Percentiles rank a stretch among this genome's conserved stretches.
phyloP scores from a whole-genome alignment of 768 basidiomycete species.

The Kwoniella pini region DNA sequence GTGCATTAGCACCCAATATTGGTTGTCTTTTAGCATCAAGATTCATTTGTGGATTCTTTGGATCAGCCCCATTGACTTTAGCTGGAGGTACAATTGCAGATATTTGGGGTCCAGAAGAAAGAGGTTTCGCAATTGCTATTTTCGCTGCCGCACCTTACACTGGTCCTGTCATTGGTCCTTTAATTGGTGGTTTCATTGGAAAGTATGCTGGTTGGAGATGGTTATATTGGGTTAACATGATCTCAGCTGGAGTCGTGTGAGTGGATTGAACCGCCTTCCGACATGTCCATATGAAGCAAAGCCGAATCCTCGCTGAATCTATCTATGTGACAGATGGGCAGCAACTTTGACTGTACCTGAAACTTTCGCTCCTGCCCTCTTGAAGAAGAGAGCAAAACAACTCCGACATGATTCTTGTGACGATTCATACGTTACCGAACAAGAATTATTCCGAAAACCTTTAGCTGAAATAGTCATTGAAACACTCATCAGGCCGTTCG shows the following conservation, averaged over 20 bases:
- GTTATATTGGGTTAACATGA: conserved; percentile 54
- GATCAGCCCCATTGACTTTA: conserved; percentile 48
- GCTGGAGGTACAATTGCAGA: conserved; percentile 48
- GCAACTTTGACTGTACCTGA: conserved; percentile 45
- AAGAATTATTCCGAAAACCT: conserved; percentile 32
- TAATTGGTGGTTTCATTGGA: conserved; percentile 50
- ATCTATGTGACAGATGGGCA: conserved; percentile 12
- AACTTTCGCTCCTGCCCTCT: conserved; percentile 53
- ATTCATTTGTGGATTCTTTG: conserved; percentile 46
- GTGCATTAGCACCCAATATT: conserved; percentile 46
- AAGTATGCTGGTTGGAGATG: conserved; percentile 54
- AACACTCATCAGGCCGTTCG: conserved; percentile 35
- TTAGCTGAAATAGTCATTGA: conserved; percentile 34
- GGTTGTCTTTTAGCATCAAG: conserved; percentile 48
- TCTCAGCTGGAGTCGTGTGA: conserved; percentile 42
- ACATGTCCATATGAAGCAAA: background rate
- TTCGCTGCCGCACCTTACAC: conserved; percentile 48
- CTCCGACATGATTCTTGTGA: conserved; percentile 44
- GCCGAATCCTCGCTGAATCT: background rate
- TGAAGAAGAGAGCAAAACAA: conserved; percentile 48
- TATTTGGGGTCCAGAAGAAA: conserved; percentile 45
- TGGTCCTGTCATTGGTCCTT: conserved; percentile 51
- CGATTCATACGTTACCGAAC: conserved; percentile 45
- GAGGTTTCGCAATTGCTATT: conserved; percentile 49
- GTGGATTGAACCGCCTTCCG: background rate